Percentiles rank a stretch among this genome's conserved stretches.
phyloP scores from a whole-genome alignment of 768 basidiomycete genomes.

The Trametes punicea region DNA sequence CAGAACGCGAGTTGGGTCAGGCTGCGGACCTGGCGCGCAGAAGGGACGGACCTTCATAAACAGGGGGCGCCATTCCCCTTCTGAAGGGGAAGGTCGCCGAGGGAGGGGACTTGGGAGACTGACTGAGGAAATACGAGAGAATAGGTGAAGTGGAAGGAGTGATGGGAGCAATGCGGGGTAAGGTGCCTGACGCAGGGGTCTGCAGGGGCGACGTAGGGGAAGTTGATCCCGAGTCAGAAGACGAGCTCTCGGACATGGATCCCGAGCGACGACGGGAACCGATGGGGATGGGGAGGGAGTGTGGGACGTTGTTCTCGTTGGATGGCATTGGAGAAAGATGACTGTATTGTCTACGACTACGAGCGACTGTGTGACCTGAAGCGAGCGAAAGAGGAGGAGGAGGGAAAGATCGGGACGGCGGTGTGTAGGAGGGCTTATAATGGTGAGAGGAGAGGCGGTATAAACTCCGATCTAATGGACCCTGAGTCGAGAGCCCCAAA shows the following conservation, averaged over 20 bases:
- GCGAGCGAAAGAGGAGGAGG: background rate
- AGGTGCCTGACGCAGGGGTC: slow-evolving; percentile 46
- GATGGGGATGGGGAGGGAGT: slow-evolving; percentile 67
- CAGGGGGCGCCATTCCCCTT: slow-evolving; percentile 47
- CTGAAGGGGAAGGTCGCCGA: slow-evolving; percentile 59
- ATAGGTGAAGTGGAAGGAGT: slow-evolving; percentile 69
- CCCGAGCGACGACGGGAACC: slow-evolving; percentile 52
- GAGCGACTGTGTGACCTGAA: background rate
- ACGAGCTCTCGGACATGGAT: slow-evolving; percentile 46
- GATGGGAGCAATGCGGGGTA: slow-evolving; percentile 43
- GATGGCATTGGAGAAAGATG: slow-evolving; percentile 18
- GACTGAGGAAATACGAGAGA: slow-evolving; percentile 62
- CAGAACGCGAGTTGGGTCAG: background rate
- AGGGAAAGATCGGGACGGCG: slow-evolving; percentile 3
- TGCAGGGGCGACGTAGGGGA: slow-evolving; percentile 48
- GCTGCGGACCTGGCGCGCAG: background rate
- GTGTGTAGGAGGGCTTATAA: slow-evolving; percentile 5
- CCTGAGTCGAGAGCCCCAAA: slow-evolving; percentile 8
- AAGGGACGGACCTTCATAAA: slow-evolving; percentile 55
- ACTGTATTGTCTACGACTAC: background rate
- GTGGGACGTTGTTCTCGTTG: slow-evolving; percentile 36
- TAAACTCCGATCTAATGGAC: slow-evolving; percentile 19
- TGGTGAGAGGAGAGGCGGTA: background rate
- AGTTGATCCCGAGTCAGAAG: slow-evolving; percentile 29
- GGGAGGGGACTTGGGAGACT: slow-evolving; percentile 44